phyloP scores from a whole-genome alignment of 768 basidiomycete species.

The Peribolospora baueri region DNA sequence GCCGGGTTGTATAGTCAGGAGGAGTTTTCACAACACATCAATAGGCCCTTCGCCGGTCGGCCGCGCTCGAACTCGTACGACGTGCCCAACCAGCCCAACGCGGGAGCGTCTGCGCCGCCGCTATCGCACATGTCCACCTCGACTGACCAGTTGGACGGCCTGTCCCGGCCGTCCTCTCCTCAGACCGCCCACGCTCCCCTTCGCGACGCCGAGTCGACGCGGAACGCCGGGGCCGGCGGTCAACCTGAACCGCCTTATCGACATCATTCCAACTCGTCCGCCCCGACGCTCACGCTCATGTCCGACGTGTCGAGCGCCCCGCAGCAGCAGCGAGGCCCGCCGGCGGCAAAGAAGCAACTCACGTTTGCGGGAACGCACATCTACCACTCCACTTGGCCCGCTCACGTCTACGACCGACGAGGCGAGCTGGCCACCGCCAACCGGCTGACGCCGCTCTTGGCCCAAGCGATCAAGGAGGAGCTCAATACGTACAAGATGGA shows the following conservation, averaged over 20 bases:
- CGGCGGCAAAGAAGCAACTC: constrained; percentile 32
- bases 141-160: background rate
- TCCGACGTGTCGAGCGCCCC: background rate
- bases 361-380: constrained; percentile 54
- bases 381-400: constrained; percentile 73
- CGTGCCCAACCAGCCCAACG: constrained; percentile 6
- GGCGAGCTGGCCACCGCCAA: constrained; percentile 96
- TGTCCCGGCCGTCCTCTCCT: too few species aligned
- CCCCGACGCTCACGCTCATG: constrained; percentile 47
- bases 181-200: constrained; percentile 6
- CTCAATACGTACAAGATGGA: constrained; percentile 95
- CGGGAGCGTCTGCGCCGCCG: too few species aligned
- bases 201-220: constrained; percentile 10
- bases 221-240: constrained; percentile 33
- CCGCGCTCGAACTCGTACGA: constrained; percentile 13
- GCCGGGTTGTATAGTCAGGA: constrained; percentile 46
- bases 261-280: constrained; percentile 43
- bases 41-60: constrained; percentile 25
- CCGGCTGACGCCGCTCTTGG: constrained; percentile 73
- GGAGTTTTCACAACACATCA: constrained; percentile 50
- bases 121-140: background rate
- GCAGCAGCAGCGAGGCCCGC: constrained; percentile 18
- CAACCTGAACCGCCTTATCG: too few species aligned
- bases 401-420: constrained; percentile 71
- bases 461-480: constrained; percentile 93